A percentile compares a stretch with the other conserved stretches of the same genome.
phyloP scores from a whole-genome alignment of 768 basidiomycete species.

The Tylopilus rubrobrunneus region DNA sequence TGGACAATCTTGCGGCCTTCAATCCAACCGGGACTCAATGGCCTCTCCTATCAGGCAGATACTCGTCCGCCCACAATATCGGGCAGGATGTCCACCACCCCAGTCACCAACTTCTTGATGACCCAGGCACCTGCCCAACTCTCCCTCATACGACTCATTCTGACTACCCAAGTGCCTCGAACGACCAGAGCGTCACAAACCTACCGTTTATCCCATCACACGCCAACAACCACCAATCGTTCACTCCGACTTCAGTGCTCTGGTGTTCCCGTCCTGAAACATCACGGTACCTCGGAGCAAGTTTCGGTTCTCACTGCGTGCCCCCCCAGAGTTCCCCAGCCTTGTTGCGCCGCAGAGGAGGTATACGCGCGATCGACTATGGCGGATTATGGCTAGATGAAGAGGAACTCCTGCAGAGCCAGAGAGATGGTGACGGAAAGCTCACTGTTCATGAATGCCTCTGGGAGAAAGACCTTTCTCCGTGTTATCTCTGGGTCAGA shows the following conservation, averaged over 20 bases:
- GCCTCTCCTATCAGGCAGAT: background rate
- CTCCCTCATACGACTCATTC: background rate
- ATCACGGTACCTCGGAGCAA: background rate
- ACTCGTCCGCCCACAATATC: too few species aligned
- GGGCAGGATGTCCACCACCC: background rate
- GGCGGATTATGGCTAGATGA: slow-evolving; percentile 10
- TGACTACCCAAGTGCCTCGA: background rate
- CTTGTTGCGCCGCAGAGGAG: background rate
- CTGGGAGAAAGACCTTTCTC: slow-evolving; percentile 7
- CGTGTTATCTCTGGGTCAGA: slow-evolving; percentile 16
- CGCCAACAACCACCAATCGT: background rate
- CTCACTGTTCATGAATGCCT: slow-evolving; percentile 9
- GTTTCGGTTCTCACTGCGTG: too few species aligned
- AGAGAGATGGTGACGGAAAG: background rate
- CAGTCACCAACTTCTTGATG: background rate
- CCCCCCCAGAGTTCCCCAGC: background rate
- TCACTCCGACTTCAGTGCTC: background rate
- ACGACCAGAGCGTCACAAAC: background rate
- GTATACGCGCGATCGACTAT: slow-evolving; percentile 3
- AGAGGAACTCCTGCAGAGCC: slow-evolving; percentile 7
- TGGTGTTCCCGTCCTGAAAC: background rate
- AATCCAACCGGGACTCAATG: background rate
- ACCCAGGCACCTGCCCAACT: background rate
- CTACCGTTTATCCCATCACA: too few species aligned
- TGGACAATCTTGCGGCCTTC: background rate